A percentile compares a stretch with the other conserved stretches of the same genome.
Conservation (phyloP, 2,329 filamentous ascomycete species). For the Grosmannia clavigera region DNA sequence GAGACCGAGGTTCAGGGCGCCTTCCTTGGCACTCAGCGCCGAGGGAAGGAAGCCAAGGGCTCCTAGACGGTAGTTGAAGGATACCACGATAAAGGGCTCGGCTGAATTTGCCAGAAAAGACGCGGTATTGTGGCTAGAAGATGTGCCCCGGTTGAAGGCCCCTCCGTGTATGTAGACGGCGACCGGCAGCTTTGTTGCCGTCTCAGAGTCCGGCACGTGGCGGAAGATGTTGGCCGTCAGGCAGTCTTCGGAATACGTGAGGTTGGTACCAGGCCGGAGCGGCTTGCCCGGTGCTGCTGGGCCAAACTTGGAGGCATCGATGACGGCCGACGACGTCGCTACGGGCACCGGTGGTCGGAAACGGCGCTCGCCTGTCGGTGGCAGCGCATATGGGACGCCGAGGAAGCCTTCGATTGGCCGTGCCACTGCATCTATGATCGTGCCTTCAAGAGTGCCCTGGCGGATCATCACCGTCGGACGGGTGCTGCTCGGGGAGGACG, state of each 20-base stretch:
- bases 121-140: not conserved
- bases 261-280: not conserved
- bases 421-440: slow-evolving; percentile 23
- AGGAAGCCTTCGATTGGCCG: slow-evolving; percentile 23
- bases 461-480: not conserved
- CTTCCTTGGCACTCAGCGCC: slow-evolving; percentile 21
- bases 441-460: slow-evolving; percentile 1
- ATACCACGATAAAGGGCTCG: slow-evolving; percentile 2
- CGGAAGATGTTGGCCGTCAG: slow-evolving; percentile 49
- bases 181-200: slow-evolving; percentile 27
- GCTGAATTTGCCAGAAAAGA: not conserved
- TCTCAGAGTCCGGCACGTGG: slow-evolving; percentile 22
- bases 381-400: slow-evolving; percentile 42
- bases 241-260: slow-evolving; percentile 36
- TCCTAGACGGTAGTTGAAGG: slow-evolving; percentile 32
- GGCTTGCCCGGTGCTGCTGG: slow-evolving; percentile 11
- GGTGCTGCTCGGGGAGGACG: not conserved
- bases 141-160: slow-evolving; percentile 10
- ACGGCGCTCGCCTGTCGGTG: slow-evolving; percentile 24
- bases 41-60: slow-evolving; percentile 50
- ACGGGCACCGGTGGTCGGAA: slow-evolving; percentile 8
- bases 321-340: slow-evolving; percentile 25
- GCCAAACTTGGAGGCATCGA: slow-evolving; percentile 30
- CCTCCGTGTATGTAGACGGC: slow-evolving; percentile 44
- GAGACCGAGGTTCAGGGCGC: slow-evolving; percentile 35